phyloP scores from a whole-genome alignment of 768 basidiomycete species.

The Termitomyces sp. region DNA sequence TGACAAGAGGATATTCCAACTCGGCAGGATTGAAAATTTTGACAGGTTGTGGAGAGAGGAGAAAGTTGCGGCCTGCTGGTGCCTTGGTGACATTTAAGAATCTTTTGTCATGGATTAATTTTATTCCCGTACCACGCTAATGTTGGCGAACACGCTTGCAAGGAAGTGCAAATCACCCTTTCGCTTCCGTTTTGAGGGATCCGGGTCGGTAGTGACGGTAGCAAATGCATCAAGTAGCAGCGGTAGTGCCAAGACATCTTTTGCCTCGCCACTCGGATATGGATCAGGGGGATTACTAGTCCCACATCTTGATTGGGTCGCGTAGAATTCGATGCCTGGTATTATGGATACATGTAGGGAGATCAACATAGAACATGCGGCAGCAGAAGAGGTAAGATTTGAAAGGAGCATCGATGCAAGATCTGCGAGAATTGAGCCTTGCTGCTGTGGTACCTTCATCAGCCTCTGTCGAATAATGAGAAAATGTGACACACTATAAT shows the following conservation, averaged over 20 bases:
- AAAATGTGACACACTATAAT: constrained; percentile 63
- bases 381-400: constrained; percentile 79
- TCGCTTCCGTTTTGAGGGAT: constrained; percentile 43
- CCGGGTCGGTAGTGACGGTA: constrained; percentile 44
- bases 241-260: constrained; percentile 62
- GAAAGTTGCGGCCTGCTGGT: constrained; percentile 72
- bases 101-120: neutral
- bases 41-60: constrained; percentile 61
- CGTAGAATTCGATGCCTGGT: constrained; percentile 50
- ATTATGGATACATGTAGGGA: constrained; percentile 64
- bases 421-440: constrained; percentile 87
- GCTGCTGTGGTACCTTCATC: constrained; percentile 53
- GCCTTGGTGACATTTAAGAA: constrained; percentile 39
- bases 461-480: constrained; percentile 1
- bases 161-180: constrained; percentile 89
- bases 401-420: constrained; percentile 96
- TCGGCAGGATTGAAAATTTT: constrained; percentile 41
- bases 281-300: constrained; percentile 73
- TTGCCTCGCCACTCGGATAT: constrained; percentile 51
- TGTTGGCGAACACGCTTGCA: constrained; percentile 90
- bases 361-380: constrained; percentile 60
- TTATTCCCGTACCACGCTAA: constrained; percentile 55
- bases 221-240: constrained; percentile 89
- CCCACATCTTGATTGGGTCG: constrained; percentile 75
- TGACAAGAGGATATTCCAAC: constrained; percentile 78